Evolutionary conservation across 306 rosid species (phyloP).

Genomic region (Cicer chorassanicum): DNA sequence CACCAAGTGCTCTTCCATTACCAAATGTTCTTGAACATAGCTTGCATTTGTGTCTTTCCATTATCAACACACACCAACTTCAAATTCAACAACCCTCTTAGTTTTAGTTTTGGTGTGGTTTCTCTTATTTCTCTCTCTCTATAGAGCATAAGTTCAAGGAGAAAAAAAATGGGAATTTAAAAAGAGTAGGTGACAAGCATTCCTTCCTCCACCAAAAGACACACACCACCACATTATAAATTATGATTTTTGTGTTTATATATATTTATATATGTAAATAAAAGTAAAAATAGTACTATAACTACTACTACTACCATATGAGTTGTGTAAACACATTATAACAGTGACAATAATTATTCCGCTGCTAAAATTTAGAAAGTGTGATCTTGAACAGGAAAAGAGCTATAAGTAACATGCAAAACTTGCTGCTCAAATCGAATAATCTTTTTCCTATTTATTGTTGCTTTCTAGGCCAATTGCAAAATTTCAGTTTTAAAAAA

Average conservation of each 20-base stretch:
- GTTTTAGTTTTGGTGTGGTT: neutral
- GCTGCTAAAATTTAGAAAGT: constrained; percentile 54
- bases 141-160: constrained; percentile 41
- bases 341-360: constrained; percentile 43
- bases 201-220: constrained; percentile 88
- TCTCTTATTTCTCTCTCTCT: neutral
- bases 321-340: constrained; percentile 9
- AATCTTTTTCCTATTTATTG: constrained; percentile 50
- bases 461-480: constrained; percentile 35
- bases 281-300: neutral
- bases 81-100: neutral
- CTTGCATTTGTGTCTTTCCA: constrained; percentile 93
- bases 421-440: constrained; percentile 59
- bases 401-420: constrained; percentile 74
- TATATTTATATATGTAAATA: neutral
- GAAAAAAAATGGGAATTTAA: constrained; percentile 57
- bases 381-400: constrained; percentile 61
- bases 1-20: constrained; percentile 89
- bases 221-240: constrained; percentile 56
- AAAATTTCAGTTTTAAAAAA: neutral
- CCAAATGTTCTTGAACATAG: constrained; percentile 69
- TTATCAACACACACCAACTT: neutral
- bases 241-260: constrained; percentile 16
- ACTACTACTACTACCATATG: neutral
- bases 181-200: constrained; percentile 98